Percentiles rank a stretch among this genome's conserved stretches.
Evolutionary conservation across 2,329 filamentous ascomycete species (phyloP).

Genomic region (Berkeleyomyces basicola): DNA sequence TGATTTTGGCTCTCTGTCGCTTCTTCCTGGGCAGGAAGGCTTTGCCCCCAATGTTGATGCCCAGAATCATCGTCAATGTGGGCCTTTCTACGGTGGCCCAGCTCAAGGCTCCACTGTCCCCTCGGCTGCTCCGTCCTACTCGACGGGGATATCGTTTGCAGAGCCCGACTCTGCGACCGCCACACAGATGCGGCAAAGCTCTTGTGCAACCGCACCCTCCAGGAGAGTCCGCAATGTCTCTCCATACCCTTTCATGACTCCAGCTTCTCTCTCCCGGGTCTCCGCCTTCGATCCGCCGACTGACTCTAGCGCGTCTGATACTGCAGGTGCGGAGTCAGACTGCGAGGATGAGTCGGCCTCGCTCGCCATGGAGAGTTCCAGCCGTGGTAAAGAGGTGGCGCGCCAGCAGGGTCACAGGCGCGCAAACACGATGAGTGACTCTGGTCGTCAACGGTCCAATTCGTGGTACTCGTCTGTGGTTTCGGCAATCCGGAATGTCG

Average conservation of each 20-base stretch:
- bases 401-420: background rate
- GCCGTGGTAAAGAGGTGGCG: background rate
- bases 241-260: background rate
- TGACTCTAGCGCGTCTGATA: background rate
- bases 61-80: background rate
- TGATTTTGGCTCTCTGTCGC: background rate
- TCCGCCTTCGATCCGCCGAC: background rate
- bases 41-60: no score
- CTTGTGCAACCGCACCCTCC: constrained; percentile 3
- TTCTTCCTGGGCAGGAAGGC: no score
- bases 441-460: background rate
- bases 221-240: background rate
- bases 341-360: background rate
- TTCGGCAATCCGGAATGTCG: constrained; percentile 2
- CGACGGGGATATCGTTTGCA: background rate
- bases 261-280: background rate
- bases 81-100: background rate
- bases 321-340: background rate
- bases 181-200: constrained; percentile 1
- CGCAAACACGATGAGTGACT: background rate
- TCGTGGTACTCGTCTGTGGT: constrained; percentile 6
- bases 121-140: constrained; percentile 1
- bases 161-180: constrained; percentile 3
- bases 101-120: background rate
- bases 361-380: background rate